Percentiles rank a stretch among this genome's conserved stretches.
Evolutionary conservation across 2,329 filamentous ascomycete species (phyloP).

Genomic region (Cladorrhinum sp.): DNA sequence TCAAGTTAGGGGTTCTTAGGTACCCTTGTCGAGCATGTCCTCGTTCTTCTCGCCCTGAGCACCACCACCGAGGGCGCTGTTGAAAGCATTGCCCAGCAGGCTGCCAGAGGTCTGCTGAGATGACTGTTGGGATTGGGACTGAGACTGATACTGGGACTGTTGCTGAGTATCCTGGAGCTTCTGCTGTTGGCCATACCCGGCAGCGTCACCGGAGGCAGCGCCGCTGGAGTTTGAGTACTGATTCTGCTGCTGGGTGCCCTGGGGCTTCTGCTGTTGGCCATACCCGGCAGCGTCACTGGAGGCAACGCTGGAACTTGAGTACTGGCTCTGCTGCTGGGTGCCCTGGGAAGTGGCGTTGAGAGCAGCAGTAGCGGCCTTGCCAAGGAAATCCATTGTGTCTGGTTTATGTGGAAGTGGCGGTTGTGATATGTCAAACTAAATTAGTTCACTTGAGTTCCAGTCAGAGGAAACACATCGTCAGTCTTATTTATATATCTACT

Average conservation of each 20-base stretch:
- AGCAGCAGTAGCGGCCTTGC: slow-evolving; percentile 6
- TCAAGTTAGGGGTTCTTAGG: slow-evolving; percentile 9
- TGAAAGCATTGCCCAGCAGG: neutral
- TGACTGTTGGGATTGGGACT: slow-evolving; percentile 7
- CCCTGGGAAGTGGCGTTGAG: neutral
- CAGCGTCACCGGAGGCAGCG: neutral
- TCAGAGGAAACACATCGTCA: neutral
- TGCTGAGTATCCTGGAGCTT: slow-evolving; percentile 11
- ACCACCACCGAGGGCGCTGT: slow-evolving; percentile 63
- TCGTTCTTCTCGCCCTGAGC: slow-evolving; percentile 76
- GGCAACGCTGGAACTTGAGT: too few species aligned
- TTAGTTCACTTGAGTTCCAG: slow-evolving; percentile 8
- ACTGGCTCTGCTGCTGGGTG: neutral
- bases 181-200: neutral
- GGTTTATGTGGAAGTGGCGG: neutral
- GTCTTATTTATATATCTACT: slow-evolving; percentile 4
- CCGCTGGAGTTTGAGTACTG: slow-evolving; percentile 20
- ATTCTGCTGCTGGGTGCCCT: too few species aligned
- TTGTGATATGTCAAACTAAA: neutral
- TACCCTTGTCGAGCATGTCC: slow-evolving; percentile 81
- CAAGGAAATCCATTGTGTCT: slow-evolving; percentile 7
- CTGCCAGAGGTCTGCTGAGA: slow-evolving; percentile 21
- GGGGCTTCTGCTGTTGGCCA: neutral
- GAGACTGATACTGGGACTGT: slow-evolving; percentile 30
- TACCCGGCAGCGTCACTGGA: neutral